Conservation (phyloP, 2,329 filamentous ascomycete genomes). For the Sporothrix mexicana region DNA sequence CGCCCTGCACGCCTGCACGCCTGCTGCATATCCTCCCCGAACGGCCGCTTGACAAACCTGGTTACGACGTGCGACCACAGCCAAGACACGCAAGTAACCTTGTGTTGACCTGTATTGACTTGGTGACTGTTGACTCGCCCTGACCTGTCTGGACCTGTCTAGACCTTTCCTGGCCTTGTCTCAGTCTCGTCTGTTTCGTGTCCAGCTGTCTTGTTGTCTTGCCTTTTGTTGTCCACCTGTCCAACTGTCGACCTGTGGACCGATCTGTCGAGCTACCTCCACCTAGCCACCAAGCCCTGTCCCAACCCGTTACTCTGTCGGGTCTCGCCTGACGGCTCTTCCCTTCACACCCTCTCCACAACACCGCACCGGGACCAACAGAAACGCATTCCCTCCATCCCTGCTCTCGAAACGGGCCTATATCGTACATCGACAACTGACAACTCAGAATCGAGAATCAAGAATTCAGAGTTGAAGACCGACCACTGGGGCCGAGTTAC, state of each 20-base stretch:
- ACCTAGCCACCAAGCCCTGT: neutral
- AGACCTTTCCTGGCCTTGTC: neutral
- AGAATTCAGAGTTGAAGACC: neutral
- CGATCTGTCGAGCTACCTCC: neutral
- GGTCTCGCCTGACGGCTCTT: conserved; percentile 4
- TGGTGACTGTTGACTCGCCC: neutral
- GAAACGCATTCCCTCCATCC: no score
- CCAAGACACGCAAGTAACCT: conserved; percentile 29
- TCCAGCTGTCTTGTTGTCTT: neutral
- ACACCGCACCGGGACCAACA: neutral
- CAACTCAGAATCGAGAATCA: neutral
- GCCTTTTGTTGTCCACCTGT: neutral
- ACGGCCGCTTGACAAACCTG: conserved; percentile 19
- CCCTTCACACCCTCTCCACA: neutral
- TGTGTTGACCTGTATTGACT: neutral
- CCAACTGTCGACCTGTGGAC: neutral
- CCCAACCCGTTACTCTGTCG: conserved; percentile 13
- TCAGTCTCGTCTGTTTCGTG: neutral
- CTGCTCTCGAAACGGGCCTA: neutral
- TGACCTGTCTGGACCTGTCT: conserved; percentile 7
- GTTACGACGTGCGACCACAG: conserved; percentile 23
- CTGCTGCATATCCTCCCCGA: conserved; percentile 25
- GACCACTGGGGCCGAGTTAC: neutral
- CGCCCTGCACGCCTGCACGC: no score
- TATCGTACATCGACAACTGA: neutral